Evolutionary conservation across 129 eudicot genomes (phyloP), one percentile per base, ranked within the genome.

Genomic region (Pseudognaphalium luteoalbum): DNA sequence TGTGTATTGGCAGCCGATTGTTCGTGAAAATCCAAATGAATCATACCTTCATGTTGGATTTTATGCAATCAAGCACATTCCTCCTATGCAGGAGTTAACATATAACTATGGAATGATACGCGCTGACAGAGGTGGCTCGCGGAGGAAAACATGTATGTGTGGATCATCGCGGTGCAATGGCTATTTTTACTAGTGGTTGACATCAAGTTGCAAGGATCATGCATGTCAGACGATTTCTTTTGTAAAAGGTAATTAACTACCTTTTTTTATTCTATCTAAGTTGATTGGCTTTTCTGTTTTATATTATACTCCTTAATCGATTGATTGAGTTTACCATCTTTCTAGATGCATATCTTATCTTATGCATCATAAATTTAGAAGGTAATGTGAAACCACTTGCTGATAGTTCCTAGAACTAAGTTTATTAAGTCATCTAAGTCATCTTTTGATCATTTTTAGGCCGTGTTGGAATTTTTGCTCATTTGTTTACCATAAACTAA

Each of bases 51-150:
- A 91, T 80, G 74, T 94, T 77, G 97, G 84, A 8, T 83, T 94
- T 74, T 91, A 78, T 91, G 97, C 98, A 41, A 74, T 91, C 35
- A 73, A 83, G 19, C 98, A 94, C 76, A 88, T 94, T 64, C 91
- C 98, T 66, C 98, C 98, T 11, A 85, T 94, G 98, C 90, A 85
- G 75, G 98, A 94, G 90, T 79, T 94, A 76, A 91, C 97, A 4
- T 91, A 35, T 80, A 83, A 87, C 72, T 94, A 94, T 77, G 98
- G 98, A 37, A 82, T 82, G 67, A 80, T 86, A 60, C 73, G 54
- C 28, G 67, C 86, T 21, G 91, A 73, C 35, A 87, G 76, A 83
- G 82, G 81, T 57, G 84, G 79, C 28, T 63, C 37, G 28, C 83
- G 83, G 76, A 89, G 81, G 87, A 88, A 91, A 57, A 83, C 76